Evolutionary conservation across 179 eudicot species (phyloP), one percentile per base, ranked within the genome.

Genomic region (Silene noctiflora): DNA sequence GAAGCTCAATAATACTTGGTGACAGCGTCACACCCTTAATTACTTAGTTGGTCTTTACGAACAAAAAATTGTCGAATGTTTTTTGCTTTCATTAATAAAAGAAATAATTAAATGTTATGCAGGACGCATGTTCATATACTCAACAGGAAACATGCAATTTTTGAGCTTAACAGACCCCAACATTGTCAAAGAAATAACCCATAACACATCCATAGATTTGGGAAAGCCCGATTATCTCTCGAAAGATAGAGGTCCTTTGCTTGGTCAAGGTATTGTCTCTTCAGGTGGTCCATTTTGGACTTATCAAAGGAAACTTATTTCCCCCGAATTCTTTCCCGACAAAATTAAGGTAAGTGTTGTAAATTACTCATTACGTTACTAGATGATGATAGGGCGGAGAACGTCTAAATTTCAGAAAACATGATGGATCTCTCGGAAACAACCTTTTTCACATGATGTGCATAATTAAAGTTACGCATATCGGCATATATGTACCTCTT

Each of bases 181-280:
- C 56, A 48, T 77, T 20, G 53, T 77, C 55, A 81, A 74, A 60
- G 84, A 81, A 42, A 63, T 81, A 66, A 74, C 10, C 69, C 72
- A 11, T 10, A 61, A 48, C 21, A 33, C 72, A 19, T 35, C 78
- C 3, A 7, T 81, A 20, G 84, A 81, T 74, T 77, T 77, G 20
- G 84, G 78, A 62, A 81, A 81, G 62, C 81, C 84, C 67, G 31
- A 67, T 55, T 81, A 77, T 56, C 61, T 81, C 56, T 77, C 84
- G 31, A 74, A 77, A 66, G 84, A 77, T 11, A 66, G 78, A 21
- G 84, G 84, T 62, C 84, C 84, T 62, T 63, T 81, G 69, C 58
- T 81, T 6, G 84, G 81, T 63, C 67, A 74, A 33, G 81, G 81
- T 16, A 25, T 81, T 66, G 55, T 81, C 24, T 22, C 84, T 29